These are phyloP conservation scores for Cladosporium colombiae DNA, from an alignment of 2,329 filamentous ascomycete species.

Conservation along the genomic window DNA sequence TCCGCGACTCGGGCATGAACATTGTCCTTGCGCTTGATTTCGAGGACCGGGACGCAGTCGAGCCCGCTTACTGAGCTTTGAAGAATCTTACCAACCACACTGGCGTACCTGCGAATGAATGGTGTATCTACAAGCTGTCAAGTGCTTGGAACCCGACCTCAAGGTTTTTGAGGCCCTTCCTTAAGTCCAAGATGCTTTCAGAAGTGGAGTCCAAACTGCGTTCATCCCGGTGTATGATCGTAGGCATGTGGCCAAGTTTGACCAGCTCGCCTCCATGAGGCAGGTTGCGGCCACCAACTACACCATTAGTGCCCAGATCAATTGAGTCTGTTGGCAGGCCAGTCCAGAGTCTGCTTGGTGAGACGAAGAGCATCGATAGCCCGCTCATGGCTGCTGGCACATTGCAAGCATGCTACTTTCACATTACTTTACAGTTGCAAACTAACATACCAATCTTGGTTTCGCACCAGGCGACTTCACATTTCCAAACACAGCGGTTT, in stretches of 20 bases:
- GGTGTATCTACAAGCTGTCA: slow-evolving; percentile 28
- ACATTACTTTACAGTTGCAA: not conserved
- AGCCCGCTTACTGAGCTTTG: slow-evolving; percentile 25
- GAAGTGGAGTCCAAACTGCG: slow-evolving; percentile 12
- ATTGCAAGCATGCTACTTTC: slow-evolving; percentile 7
- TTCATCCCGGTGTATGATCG: slow-evolving; percentile 26
- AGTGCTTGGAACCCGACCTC: slow-evolving; percentile 23
- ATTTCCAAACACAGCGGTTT: slow-evolving; percentile 19
- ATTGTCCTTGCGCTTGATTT: slow-evolving; percentile 27
- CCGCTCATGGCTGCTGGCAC: not conserved
- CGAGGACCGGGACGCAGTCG: slow-evolving; percentile 25
- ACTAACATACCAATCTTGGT: slow-evolving; percentile 4
- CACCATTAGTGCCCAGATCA: slow-evolving; percentile 23
- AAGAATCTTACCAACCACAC: slow-evolving; percentile 21
- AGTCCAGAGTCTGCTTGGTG: slow-evolving; percentile 22
- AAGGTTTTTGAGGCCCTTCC: slow-evolving; percentile 23
- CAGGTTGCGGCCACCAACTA: slow-evolving; percentile 24
- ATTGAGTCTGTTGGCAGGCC: slow-evolving; percentile 17
- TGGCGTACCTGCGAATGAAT: slow-evolving; percentile 22
- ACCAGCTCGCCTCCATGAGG: slow-evolving; percentile 22
- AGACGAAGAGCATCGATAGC: not conserved
- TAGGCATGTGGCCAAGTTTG: slow-evolving; percentile 15
- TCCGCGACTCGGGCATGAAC: slow-evolving; percentile 24
- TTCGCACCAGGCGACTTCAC: slow-evolving; percentile 24
- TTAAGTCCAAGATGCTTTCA: slow-evolving; percentile 27